Evolutionary conservation across 2,329 filamentous ascomycete genomes (phyloP).

Genomic region (Paracoccidioides brasiliensis): DNA sequence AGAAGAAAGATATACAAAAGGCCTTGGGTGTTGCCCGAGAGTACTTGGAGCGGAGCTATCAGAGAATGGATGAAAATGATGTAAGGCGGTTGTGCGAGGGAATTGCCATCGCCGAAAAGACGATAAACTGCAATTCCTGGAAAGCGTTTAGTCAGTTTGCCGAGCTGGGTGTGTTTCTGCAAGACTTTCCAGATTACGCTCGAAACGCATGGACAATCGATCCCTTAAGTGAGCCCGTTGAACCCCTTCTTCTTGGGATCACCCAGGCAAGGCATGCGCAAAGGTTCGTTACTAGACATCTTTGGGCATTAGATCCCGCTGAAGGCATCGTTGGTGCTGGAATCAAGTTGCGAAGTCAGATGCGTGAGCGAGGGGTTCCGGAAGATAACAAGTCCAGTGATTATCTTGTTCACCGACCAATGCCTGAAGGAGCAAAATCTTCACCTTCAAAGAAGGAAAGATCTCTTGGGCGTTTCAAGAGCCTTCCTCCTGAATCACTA

Average conservation of each 20-base stretch:
- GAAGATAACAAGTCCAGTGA: conserved; percentile 11
- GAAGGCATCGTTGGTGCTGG: conserved; percentile 31
- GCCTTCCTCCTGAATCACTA: conserved; percentile 32
- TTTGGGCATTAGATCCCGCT: conserved; percentile 24
- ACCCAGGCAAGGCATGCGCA: conserved; percentile 45
- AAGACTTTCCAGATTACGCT: conserved; percentile 50
- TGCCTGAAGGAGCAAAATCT: conserved; percentile 12
- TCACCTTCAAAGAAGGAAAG: conserved; percentile 21
- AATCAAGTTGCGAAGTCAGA: conserved; percentile 22
- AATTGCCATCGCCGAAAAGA: conserved; percentile 49
- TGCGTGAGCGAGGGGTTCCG: conserved; percentile 14
- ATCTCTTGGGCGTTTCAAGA: conserved; percentile 9
- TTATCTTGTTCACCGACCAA: conserved; percentile 15
- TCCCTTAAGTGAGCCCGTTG: conserved; percentile 22
- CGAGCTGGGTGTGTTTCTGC: conserved; percentile 63
- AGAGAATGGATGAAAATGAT: conserved; percentile 50
- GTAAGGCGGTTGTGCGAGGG: conserved; percentile 47
- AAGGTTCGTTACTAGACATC: conserved; percentile 35
- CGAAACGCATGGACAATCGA: conserved; percentile 57
- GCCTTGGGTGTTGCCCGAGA: conserved; percentile 52
- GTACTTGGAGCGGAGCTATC: conserved; percentile 52
- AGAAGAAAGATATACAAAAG: conserved; percentile 44
- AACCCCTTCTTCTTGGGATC: conserved; percentile 44
- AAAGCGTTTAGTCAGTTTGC: conserved; percentile 54
- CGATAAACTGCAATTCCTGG: conserved; percentile 51